Percentiles rank a stretch among this genome's conserved stretches.
phyloP scores from a whole-genome alignment of 2,329 filamentous ascomycete species.

The Metarhizium rileyi region DNA sequence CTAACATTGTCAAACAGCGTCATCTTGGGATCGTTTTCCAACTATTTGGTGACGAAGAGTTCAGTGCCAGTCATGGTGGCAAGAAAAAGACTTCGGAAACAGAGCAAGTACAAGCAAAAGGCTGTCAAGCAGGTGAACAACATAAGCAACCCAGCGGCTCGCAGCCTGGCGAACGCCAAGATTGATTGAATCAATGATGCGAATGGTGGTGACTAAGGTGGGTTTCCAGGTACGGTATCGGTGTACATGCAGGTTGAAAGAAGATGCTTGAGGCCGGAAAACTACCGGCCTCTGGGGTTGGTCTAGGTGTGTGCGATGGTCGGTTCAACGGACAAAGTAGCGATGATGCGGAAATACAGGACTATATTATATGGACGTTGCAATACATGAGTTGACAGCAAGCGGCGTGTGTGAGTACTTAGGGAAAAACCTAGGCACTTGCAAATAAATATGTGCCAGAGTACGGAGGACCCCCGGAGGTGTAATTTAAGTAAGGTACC shows the following conservation, averaged over 20 bases:
- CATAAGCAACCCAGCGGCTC: slow-evolving; percentile 57
- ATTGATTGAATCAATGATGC: slow-evolving; percentile 46
- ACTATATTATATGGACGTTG: not conserved
- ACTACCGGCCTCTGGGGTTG: not conserved
- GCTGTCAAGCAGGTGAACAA: slow-evolving; percentile 73
- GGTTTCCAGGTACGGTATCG: too few species aligned
- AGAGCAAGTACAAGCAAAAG: slow-evolving; percentile 64
- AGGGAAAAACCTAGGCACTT: too few species aligned
- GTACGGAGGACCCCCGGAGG: too few species aligned
- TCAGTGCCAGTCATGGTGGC: slow-evolving; percentile 98
- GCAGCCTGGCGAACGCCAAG: slow-evolving; percentile 61
- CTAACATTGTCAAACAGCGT: slow-evolving; percentile 50
- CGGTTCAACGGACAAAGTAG: not conserved
- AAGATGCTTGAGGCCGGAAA: too few species aligned
- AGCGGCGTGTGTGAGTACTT: not conserved
- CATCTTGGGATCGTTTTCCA: slow-evolving; percentile 90
- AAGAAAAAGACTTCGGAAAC: slow-evolving; percentile 77
- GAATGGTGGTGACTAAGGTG: not conserved
- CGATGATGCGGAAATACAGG: not conserved
- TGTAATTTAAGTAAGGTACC: too few species aligned
- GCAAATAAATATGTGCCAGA: too few species aligned
- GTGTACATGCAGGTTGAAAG: too few species aligned
- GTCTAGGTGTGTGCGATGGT: not conserved
- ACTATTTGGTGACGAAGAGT: slow-evolving; percentile 94
- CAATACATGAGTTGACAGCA: not conserved